Base-by-base conservation (phyloP, 2,329 filamentous ascomycete genomes). In the Beauveria australis region DNA sequence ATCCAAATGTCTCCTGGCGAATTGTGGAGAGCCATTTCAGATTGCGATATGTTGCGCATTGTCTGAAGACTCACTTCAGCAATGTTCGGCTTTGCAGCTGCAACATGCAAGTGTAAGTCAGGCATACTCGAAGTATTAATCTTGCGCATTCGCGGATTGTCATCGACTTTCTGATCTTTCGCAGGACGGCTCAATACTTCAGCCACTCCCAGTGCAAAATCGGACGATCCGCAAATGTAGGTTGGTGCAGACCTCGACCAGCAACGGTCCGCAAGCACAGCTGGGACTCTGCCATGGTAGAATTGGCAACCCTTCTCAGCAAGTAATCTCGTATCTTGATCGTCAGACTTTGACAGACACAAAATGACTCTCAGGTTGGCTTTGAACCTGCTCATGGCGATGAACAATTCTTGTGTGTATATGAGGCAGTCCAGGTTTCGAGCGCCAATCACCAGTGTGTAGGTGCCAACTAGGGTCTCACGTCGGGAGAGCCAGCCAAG, bases 1-100 rank as follows among this genome's bases (percentile, higher is more conserved):
- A 55, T 55, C 53, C 53, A 55, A 30, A 55, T 55, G 53, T 55
- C 53, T 16, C 53, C 53, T 30, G 53, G 53, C 1, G 53, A 16
- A 19, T 55, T 55, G 24, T 55, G 53, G 1, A 28, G 28, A n/a
- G 53, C 53, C 26, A 55, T 5, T 40, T 55, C 53, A 30, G 41
- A 28, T 19, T 16, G 53, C 24, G 53, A 55, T 41, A 55, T 55
- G 14, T 1, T 10, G 40, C 53, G 53, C 24, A 3, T 14, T 33
- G 24, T 14, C 24, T 14, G 53, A 33, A 18, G 6, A 18, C 5
- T 18, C 26, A 18, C 9, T 18, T n/a, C 24, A 30, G 22, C 40
- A 16, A 43, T 8, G 16, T 37, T 41, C 4, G 53, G 26, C 26
- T 46, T 28, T 16, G 53, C 53, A 16, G 53, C 53, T 14, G 53